Evolutionary conservation across 306 rosid species (phyloP), one percentile per base, ranked within the genome.

Genomic region (Cicer judaicum): DNA sequence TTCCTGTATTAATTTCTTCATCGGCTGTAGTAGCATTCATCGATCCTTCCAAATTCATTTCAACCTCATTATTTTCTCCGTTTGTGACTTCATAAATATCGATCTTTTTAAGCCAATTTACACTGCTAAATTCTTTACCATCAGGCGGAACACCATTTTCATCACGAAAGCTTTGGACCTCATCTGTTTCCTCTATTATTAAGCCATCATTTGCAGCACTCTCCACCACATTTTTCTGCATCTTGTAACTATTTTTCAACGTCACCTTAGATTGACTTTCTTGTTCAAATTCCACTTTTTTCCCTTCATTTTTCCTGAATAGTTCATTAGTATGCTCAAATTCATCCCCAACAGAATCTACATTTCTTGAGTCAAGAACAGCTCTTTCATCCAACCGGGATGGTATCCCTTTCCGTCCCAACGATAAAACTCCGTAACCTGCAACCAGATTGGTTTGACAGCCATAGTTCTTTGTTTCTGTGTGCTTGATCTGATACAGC

Each of bases 81-180:
- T 8, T 43, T 36, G 48, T 42, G 63, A 80, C 65, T 76, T 83
- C 79, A 50, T 14, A 5, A 43, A 7, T 46, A 61, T 61, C 40
- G 14, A 16, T 47, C 54, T 41, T 57, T 72, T 53, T 14, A 10
- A 75, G 8, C 80, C 69, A 49, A 54, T 52, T 61, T 68, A 70
- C 82, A 36, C 52, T 39, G 0, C 54, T 41, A 77, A 80, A 50
- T 56, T 75, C 64, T 16, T 71, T 61, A 53, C 64, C 29, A 14
- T 81, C 77, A 43, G 75, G 79, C 1, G 85, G 85, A 54, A 78
- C 74, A 60, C 88, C 88, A 74, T 75, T 85, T 78, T 81, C 85
- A 75, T 85, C 85, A 38, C 53, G 74, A 74, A 78, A 85, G 57
- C 79, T 65, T 40, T 65, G 55, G 7, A 81, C 64, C 64, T 24